A percentile compares a stretch with the other conserved stretches of the same genome.
Evolutionary conservation across 225 moss, liverwort and hornwort genomes (phyloP).

Genomic region (Pseudisothecium myosuroides): DNA sequence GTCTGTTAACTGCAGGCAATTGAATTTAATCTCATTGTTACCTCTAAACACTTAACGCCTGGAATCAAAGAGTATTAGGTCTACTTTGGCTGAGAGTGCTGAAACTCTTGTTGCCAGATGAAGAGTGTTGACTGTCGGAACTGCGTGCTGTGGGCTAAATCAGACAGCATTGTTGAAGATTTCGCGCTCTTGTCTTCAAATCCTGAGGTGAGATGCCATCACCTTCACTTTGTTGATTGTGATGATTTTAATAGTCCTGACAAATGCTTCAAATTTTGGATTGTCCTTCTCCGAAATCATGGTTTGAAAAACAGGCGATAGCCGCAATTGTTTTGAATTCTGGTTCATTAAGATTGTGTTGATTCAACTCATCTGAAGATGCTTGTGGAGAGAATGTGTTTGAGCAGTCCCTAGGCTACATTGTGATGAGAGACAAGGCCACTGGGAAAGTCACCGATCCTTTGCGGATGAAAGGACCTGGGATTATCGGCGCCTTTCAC

Average conservation of each 20-base stretch:
- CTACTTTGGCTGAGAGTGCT: neutral
- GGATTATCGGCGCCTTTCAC: slow-evolving; percentile 70
- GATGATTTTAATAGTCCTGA: neutral
- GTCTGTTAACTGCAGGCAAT: neutral
- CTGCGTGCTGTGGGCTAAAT: slow-evolving; percentile 89
- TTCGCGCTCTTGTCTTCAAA: slow-evolving; percentile 22
- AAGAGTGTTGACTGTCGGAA: slow-evolving; percentile 52
- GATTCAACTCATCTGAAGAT: neutral
- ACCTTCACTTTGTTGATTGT: neutral
- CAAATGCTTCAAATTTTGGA: neutral
- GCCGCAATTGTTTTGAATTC: neutral
- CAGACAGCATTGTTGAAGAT: slow-evolving; percentile 59
- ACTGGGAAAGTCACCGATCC: slow-evolving; percentile 60
- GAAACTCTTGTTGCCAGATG: slow-evolving; percentile 37
- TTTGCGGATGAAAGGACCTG: slow-evolving; percentile 57
- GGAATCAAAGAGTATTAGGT: neutral
- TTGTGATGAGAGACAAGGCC: slow-evolving; percentile 70
- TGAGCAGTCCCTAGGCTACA: slow-evolving; percentile 71
- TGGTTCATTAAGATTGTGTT: neutral
- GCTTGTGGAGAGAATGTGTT: neutral
- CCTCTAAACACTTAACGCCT: neutral
- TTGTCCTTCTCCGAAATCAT: neutral
- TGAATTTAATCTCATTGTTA: neutral
- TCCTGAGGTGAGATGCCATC: slow-evolving; percentile 23
- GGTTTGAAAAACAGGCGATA: neutral